Conservation (phyloP, 1,139 yeast genomes). For the Nakaseomyces delphensis region DNA sequence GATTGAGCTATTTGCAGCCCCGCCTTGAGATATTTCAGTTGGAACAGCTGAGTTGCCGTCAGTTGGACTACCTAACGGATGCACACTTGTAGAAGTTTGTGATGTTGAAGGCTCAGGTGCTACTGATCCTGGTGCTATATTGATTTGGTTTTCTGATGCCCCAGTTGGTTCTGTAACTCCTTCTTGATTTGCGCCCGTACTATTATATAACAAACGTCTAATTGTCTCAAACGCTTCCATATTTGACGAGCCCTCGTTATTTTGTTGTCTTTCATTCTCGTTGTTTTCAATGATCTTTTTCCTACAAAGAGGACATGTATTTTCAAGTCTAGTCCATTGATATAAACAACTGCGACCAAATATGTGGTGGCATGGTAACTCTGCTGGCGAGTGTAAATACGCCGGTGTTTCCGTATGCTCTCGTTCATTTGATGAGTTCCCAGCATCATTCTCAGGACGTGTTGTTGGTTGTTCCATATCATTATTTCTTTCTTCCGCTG, state of each 20-base stretch:
- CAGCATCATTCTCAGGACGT: not conserved
- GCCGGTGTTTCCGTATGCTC: slow-evolving; percentile 16
- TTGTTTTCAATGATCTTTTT: slow-evolving; percentile 35
- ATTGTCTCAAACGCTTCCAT: slow-evolving; percentile 21
- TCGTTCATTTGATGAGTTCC: not conserved
- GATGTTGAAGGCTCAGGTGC: not conserved
- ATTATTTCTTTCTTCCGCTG: slow-evolving; percentile 6
- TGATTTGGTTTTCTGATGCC: not conserved
- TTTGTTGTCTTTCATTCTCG: slow-evolving; percentile 11
- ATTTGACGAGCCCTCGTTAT: slow-evolving; percentile 11
- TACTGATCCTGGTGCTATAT: not conserved
- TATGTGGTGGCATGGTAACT: slow-evolving; percentile 72
- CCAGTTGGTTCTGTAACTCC: not conserved
- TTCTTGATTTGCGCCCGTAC: slow-evolving; percentile 7
- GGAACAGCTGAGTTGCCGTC: not conserved
- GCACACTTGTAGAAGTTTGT: not conserved
- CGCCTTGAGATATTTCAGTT: not conserved
- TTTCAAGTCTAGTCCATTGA: slow-evolving; percentile 63
- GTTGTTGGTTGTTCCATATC: not conserved
- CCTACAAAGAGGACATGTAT: slow-evolving; percentile 79
- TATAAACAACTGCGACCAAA: slow-evolving; percentile 68
- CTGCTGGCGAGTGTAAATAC: slow-evolving; percentile 54
- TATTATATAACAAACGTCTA: slow-evolving; percentile 21
- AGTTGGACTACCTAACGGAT: not conserved
- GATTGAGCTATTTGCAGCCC: slow-evolving; percentile 4